These are phyloP conservation scores for Cytospora chrysosperma DNA, from an alignment of 2,329 filamentous ascomycete species.

Conservation along the genomic window DNA sequence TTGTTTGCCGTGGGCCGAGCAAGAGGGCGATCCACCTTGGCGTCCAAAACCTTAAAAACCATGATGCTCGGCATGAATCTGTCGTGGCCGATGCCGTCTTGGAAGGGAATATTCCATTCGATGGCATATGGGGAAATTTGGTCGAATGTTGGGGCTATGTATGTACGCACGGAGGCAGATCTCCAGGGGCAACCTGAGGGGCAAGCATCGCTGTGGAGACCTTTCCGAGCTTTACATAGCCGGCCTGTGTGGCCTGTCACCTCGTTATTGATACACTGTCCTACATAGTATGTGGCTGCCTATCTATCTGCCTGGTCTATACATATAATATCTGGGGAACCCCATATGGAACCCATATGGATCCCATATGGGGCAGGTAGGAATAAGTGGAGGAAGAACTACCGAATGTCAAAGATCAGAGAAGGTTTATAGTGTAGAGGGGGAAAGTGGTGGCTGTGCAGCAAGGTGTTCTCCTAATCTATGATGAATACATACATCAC, in stretches of 20 bases:
- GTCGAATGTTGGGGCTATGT: not conserved
- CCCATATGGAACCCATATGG: too few relatives aligned
- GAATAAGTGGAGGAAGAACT: not conserved
- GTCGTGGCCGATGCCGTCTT: not conserved
- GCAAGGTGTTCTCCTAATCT: not conserved
- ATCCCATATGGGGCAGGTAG: too few relatives aligned
- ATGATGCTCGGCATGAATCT: not conserved
- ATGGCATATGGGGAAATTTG: not conserved
- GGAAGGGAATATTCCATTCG: not conserved
- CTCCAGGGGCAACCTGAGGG: too few relatives aligned
- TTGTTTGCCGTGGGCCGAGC: not conserved
- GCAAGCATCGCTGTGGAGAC: too few relatives aligned
- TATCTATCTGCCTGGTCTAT: too few relatives aligned
- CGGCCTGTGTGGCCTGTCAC: too few relatives aligned
- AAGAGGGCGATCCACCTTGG: not conserved
- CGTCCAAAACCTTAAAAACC: not conserved
- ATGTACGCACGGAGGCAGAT: not conserved
- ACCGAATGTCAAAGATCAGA: not conserved
- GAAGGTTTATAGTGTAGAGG: not conserved
- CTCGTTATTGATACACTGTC: too few relatives aligned
- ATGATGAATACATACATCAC: too few relatives aligned
- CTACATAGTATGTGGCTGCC: too few relatives aligned
- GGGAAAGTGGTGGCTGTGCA: not conserved
- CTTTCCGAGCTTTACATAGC: too few relatives aligned
- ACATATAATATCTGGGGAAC: too few relatives aligned